Evolutionary conservation across 2,329 filamentous ascomycete species (phyloP), one percentile per base, ranked within the genome.

Genomic region (Verticillium klebahnii): DNA sequence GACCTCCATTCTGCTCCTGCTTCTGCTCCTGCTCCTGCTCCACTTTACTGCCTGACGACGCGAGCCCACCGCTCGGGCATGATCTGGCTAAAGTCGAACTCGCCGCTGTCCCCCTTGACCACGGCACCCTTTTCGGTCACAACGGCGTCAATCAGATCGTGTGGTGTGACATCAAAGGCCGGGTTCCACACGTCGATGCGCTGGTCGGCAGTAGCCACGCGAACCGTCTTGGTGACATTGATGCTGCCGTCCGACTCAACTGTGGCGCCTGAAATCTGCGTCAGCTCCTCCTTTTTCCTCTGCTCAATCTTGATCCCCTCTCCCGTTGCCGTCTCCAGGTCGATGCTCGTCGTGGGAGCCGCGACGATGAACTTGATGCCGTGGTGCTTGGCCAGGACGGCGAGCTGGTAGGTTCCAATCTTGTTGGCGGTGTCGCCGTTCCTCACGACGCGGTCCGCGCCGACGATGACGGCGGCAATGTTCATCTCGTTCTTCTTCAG

Each of bases 391-490:
- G 95, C 95, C 34, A 97, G 83, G n/a, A 98, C 93, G 3, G 95
- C 93, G 4, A 99, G 84, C 60, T 89, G 85, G 74, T 99, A 98
- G 0, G 95, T 99, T 59, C 95, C 95, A 64, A 99, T 96, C 80
- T 99, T 99, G 80, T 99, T 99, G 61, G 95, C 95, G 0, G 95
- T 98, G 77, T 99, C 95, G 34, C 95, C 95, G 70, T 99, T 99
- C 58, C 93, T 91, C 36, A 94, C 95, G 15, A 99, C 95, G 61
- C 95, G 87, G 74, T 99, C 95, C 2, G 95, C 95, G 32, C 95
- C 95, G 0, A 99, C 95, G 34, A 99, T 89, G 59, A 99, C 91
- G 6, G 93, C 94, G 6, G 87, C 85, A 63, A 99, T 91, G 69
- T 89, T 87, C 71, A 87, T 83, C 40, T 82, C 77, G 25, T 81